A percentile compares a stretch with the other conserved stretches of the same genome.
These are phyloP conservation scores for Eremochloa ophiuroides DNA, from an alignment of 176 grass and related monocot genomes.

Conservation along the genomic window DNA sequence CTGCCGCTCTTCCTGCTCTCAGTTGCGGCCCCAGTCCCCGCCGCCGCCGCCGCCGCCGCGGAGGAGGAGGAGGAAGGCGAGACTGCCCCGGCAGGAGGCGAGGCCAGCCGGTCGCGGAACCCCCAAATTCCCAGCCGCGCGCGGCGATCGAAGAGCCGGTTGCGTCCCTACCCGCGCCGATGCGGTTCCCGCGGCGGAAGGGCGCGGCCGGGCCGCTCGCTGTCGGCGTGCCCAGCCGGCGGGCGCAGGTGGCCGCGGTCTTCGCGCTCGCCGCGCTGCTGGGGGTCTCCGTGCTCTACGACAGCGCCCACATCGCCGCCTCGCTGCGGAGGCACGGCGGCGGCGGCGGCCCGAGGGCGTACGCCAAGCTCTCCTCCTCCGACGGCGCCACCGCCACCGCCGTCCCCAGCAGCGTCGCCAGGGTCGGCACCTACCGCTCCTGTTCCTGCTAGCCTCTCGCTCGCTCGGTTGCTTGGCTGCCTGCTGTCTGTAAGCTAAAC, in stretches of 20 bases:
- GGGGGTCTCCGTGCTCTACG: conserved; percentile 48
- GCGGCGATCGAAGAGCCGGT: not conserved
- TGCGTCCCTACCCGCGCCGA: not conserved
- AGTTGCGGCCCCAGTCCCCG: not conserved
- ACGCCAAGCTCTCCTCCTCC: conserved; percentile 29
- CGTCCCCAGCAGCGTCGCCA: not conserved
- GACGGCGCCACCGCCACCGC: not conserved
- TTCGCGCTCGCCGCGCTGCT: conserved; percentile 49
- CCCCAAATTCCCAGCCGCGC: not conserved
- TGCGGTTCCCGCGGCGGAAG: conserved; percentile 49
- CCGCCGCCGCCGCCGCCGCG: not conserved
- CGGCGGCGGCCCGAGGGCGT: conserved; percentile 4
- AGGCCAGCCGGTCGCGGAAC: not conserved
- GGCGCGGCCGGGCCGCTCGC: conserved; percentile 1
- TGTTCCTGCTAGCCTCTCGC: not conserved
- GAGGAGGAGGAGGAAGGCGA: not conserved
- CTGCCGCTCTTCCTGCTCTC: not conserved
- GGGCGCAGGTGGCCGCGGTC: conserved; percentile 54
- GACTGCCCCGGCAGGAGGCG: not conserved
- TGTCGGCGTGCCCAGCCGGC: conserved; percentile 34
- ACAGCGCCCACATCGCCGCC: conserved; percentile 53
- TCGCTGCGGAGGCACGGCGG: conserved; percentile 38
- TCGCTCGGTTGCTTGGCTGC: not conserved
- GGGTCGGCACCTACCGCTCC: not conserved
- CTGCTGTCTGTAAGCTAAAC: not conserved